phyloP scores from a whole-genome alignment of 495 filamentous ascomycete genomes.

The Podospora conica region DNA sequence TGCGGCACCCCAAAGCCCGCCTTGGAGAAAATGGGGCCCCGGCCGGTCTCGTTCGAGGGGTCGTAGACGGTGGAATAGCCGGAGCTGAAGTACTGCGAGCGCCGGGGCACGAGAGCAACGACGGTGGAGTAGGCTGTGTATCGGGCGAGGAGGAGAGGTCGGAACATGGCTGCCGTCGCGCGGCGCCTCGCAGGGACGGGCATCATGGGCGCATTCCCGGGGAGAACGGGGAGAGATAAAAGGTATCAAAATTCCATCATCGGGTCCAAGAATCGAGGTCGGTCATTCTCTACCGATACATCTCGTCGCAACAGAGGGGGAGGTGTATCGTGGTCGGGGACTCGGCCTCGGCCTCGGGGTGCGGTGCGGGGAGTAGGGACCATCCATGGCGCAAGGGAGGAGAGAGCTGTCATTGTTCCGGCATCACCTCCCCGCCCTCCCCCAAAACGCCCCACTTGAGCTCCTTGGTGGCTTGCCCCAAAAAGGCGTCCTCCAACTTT shows the following conservation, averaged over 20 bases:
- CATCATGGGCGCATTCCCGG: slow-evolving; percentile 22
- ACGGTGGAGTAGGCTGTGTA: slow-evolving; percentile 31
- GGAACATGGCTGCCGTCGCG: slow-evolving; percentile 11
- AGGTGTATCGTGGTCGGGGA: not conserved
- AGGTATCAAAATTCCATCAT: not conserved
- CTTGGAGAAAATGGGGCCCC: slow-evolving; percentile 44
- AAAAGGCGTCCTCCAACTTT: not conserved
- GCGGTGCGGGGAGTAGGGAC: not conserved
- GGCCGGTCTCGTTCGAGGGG: slow-evolving; percentile 46
- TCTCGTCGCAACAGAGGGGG: not conserved
- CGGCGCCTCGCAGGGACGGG: slow-evolving; percentile 30
- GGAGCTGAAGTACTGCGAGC: slow-evolving; percentile 36
- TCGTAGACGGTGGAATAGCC: slow-evolving; percentile 73
- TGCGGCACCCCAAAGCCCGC: slow-evolving; percentile 55
- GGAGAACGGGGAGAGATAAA: not conserved
- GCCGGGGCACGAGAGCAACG: slow-evolving; percentile 25
- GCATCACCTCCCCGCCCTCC: not conserved
- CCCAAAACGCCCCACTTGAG: not conserved
- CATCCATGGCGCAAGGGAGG: not conserved
- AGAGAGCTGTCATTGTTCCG: no score
- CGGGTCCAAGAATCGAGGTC: not conserved
- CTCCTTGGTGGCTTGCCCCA: not conserved
- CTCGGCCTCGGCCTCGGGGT: not conserved
- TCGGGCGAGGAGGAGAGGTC: slow-evolving; percentile 5
- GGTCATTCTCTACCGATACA: not conserved